Base-by-base conservation (phyloP, 371 early-diverging fungal species). In the Syncephalastrum monosporum region DNA sequence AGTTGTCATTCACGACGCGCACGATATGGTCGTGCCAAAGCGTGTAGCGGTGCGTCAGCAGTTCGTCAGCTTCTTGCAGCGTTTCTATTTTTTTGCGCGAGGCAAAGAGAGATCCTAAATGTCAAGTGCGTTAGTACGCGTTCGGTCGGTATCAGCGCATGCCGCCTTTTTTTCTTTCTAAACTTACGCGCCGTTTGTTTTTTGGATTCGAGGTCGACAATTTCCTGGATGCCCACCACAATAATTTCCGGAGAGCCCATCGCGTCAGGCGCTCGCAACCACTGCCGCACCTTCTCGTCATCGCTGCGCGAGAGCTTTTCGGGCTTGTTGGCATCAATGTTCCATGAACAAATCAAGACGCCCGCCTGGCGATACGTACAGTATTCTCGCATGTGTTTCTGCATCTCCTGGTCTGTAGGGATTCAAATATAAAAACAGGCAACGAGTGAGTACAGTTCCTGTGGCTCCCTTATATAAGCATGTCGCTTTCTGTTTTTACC, bases 171-270 rank as follows among this genome's bases (percentile, higher is more conserved):
- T 44, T 5, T 44, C 21, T 21, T 4, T 25, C 4, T 27, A 46
- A 56, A 66, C 81, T 64, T 74, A 84, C 86, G 82, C 14, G 88
- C 88, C 19, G 82, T 83, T 61, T 80, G 75, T 33, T 83, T 85
- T 51, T 87, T 87, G 42, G 84, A 84, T 63, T 93, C 92, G 43
- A 95, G 69, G 61, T 93, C 90, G 1, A 93, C 88, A 53, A 91
- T 83, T 69, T 95, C 95, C 71, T 95, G 95, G 57, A 93, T 85
- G 3, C 91, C 92, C 42, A 93, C 74, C 4, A 89, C 88, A 62
- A 92, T 87, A 38, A 95, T 81, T 60, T 91, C 90, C 3, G 95
- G 91, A 25, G 75, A 74, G 8, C 77, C 66, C 54, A 77, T 79
- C 47, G 75, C 68, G 3, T 42, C 29, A 0, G 23, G 47, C 6